Percentiles rank a stretch among this genome's conserved stretches.
Evolutionary conservation across 306 rosid species (phyloP).

Genomic region (Senna tora): DNA sequence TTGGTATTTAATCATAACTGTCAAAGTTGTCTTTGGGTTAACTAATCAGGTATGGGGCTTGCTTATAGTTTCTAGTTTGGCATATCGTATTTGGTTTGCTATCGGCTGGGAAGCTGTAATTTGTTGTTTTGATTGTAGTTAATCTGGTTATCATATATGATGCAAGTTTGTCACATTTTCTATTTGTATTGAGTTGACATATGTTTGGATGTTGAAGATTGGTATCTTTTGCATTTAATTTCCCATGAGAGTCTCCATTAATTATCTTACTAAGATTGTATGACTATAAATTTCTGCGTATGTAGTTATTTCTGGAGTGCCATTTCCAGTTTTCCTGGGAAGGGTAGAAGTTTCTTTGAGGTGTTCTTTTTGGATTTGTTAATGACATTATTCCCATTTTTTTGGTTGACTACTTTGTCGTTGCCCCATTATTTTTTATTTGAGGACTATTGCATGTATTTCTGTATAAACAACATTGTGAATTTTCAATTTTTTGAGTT

Average conservation of each 20-base stretch:
- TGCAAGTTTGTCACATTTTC: neutral
- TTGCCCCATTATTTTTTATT: too few species aligned
- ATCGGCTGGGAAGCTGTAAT: neutral
- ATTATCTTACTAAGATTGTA: too few species aligned
- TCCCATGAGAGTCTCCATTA: neutral
- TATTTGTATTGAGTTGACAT: neutral
- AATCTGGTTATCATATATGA: neutral
- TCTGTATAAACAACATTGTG: constrained; percentile 2
- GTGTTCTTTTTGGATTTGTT: too few species aligned
- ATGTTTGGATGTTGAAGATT: neutral
- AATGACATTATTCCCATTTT: too few species aligned
- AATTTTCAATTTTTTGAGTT: neutral
- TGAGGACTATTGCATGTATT: neutral
- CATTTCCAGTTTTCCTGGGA: neutral
- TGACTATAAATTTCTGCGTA: neutral
- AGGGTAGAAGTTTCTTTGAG: too few species aligned
- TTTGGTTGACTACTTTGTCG: too few species aligned
- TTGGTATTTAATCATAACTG: neutral
- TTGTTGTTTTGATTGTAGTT: neutral
- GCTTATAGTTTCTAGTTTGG: neutral
- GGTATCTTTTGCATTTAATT: neutral
- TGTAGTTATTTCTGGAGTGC: neutral
- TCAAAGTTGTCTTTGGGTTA: constrained; percentile 3
- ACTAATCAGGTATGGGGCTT: neutral
- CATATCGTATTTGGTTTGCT: neutral